phyloP scores from a whole-genome alignment of 768 basidiomycete genomes.

The Hypholoma sublateritium region DNA sequence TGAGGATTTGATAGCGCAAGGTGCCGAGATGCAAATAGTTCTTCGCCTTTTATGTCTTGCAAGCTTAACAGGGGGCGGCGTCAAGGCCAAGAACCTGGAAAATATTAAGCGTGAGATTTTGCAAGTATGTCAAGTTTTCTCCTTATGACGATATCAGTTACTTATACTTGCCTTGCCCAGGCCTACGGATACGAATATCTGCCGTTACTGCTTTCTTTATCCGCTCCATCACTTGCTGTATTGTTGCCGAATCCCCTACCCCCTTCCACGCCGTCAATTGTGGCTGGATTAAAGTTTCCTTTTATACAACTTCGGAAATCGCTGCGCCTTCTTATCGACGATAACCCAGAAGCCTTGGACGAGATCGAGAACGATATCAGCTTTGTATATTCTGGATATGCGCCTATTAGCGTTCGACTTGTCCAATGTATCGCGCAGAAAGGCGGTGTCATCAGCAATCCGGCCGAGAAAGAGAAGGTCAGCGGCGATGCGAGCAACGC shows the following conservation, averaged over 20 bases:
- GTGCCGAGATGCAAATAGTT: slow-evolving; percentile 77
- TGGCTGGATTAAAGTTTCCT: slow-evolving; percentile 59
- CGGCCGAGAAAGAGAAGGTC: slow-evolving; percentile 57
- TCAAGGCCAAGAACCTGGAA: slow-evolving; percentile 85
- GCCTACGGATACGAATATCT: slow-evolving; percentile 76
- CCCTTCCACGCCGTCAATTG: slow-evolving; percentile 38
- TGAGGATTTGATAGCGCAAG: slow-evolving; percentile 88
- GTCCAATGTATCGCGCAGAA: slow-evolving; percentile 94
- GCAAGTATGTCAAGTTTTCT: slow-evolving; percentile 46
- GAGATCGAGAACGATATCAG: slow-evolving; percentile 93
- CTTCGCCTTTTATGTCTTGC: slow-evolving; percentile 84
- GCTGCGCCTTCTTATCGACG: slow-evolving; percentile 90
- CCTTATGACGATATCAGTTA: slow-evolving; percentile 33
- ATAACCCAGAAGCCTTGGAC: slow-evolving; percentile 70
- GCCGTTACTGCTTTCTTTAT: slow-evolving; percentile 65
- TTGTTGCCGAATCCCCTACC: slow-evolving; percentile 71
- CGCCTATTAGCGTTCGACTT: slow-evolving; percentile 87
- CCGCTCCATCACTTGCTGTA: slow-evolving; percentile 65
- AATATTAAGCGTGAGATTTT: slow-evolving; percentile 89
- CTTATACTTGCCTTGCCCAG: slow-evolving; percentile 35
- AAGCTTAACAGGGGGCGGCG: slow-evolving; percentile 79
- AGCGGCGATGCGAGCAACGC: slow-evolving; percentile 32
- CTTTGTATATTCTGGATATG: slow-evolving; percentile 96
- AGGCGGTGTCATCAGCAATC: slow-evolving; percentile 83
- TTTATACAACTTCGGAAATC: slow-evolving; percentile 77